Percentiles rank a stretch among this genome's conserved stretches.
Evolutionary conservation across 202 grass and related monocot genomes (phyloP).

Genomic region (Schoenoplectus triqueter): DNA sequence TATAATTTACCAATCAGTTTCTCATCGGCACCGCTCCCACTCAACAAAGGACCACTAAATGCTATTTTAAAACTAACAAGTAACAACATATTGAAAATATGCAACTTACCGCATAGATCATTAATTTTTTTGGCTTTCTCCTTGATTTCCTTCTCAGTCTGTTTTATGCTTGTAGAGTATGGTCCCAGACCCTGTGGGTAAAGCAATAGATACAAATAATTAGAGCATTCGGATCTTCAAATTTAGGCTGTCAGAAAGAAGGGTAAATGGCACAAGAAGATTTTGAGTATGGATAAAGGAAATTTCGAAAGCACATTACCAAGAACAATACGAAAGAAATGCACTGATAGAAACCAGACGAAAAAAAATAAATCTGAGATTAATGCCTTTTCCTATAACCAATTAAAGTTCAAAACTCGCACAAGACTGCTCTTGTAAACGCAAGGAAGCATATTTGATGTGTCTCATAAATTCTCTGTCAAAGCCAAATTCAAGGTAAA

Average conservation of each 20-base stretch:
- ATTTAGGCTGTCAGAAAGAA: conserved; percentile 4
- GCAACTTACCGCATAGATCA: conserved; percentile 68
- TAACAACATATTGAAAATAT: not conserved
- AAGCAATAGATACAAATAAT: conserved; percentile 7
- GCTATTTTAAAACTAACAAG: not conserved
- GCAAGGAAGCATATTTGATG: not conserved
- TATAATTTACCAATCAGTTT: not conserved
- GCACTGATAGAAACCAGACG: not conserved
- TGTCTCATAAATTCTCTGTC: not conserved
- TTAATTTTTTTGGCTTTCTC: conserved; percentile 88
- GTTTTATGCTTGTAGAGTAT: conserved; percentile 77
- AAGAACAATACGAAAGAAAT: not conserved
- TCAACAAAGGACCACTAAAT: not conserved
- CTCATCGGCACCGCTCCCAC: not conserved
- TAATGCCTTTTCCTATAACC: not conserved
- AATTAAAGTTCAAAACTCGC: conserved; percentile 20
- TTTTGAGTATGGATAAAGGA: not conserved
- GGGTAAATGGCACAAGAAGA: not conserved
- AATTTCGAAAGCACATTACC: not conserved
- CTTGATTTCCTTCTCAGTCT: conserved; percentile 90
- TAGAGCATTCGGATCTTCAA: not conserved
- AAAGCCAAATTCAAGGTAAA: not conserved
- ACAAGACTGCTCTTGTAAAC: not conserved
- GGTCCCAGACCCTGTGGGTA: conserved; percentile 68
- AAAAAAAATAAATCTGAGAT: not conserved